Base-by-base conservation (phyloP, 345 rosid species). In the Reutealis trisperma region DNA sequence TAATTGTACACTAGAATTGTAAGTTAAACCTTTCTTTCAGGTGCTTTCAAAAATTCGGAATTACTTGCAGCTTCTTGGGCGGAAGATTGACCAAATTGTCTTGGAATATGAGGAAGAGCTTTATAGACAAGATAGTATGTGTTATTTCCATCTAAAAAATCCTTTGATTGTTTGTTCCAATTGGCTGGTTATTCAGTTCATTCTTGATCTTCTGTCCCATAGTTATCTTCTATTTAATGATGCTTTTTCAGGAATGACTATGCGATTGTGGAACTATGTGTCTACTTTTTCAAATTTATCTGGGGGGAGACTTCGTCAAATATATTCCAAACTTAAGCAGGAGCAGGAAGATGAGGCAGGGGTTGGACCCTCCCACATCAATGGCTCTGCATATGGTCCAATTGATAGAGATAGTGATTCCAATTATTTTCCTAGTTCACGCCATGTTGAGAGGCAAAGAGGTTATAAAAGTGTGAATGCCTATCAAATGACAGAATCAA, bases 41-140 rank as follows among this genome's bases (percentile, higher is more conserved):
- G 99, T 96, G 78, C 97, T 96, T 80, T 89, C 89, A 18, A 94
- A 88, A 86, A 96, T 96, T 83, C 87, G 99, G 79, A 92, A 89
- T 71, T 96, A 96, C 82, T 84, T 96, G 80, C 97, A 93, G 85
- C 95, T 91, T 71, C 87, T 96, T 74, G 99, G 99, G 30, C 72
- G 88, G 82, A 89, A 91, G 87, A 88, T 96, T 78, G 99, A 96
- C 77, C 87, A 84, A 77, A 88, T 96, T 67, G 97, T 96, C 45
- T 75, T 89, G 19, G 93, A 92, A 37, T 86, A 96, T 16, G 95
- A 88, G 73, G 86, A 87, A 78, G 92, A 87, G 64, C 80, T 77
- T 55, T 88, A 92, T 84, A 92, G 89, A 84, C 97, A 88, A 89
- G 94, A 92, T 79, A 87, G 99, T 96, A 92, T 70, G 98, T 85